Base-by-base conservation (phyloP, 352 stramenopile genomes). In the Pythium aristosporum region DNA sequence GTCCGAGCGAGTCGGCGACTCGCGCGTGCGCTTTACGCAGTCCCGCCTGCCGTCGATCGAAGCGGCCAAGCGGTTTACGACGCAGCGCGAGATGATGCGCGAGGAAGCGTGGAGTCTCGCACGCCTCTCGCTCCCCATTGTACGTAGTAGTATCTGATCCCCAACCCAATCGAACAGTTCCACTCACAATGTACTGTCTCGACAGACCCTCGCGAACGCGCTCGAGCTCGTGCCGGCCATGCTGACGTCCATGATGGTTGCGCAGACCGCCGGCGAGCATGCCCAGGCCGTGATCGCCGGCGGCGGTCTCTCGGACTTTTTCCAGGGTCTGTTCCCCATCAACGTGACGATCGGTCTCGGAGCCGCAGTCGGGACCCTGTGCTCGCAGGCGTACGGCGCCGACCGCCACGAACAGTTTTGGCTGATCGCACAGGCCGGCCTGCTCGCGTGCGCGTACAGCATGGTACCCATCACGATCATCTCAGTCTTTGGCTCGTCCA, bases 201-300 rank as follows among this genome's bases (percentile, higher is more conserved):
- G 32, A 18, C 32, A 77, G 72, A 82, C 85, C 46, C 39, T 87
- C 20, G 72, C 72, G 0, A 63, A 76, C 32, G 55, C 78, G 62
- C 67, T 89, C 37, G 77, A 89, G 57, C 73, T 84, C 46, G 61
- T 79, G 18, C 77, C 80, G 15, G 63, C 77, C 25, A 68, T 74
- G 68, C 56, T 73, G n/a, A 63, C 78, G n/a, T 76, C 67, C 41
- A 86, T 87, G 59, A 84, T 89, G 80, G 71, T 88, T 32, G 78
- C 78, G 11, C 75, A 87, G 57, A 73, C 73, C 16, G 67, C 69
- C 60, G 57, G 67, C 12, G 63, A 68, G 10, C 50, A 71, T 61
- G 55, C 65, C 13, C 61, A 66, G 13, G 50, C 67, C 39, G 74
- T 87, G 44, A 65, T 89, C 32, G 79, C 80, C 1, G 78, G 74